phyloP scores from a whole-genome alignment of 305 asterid species.

The Andrographis paniculata region DNA sequence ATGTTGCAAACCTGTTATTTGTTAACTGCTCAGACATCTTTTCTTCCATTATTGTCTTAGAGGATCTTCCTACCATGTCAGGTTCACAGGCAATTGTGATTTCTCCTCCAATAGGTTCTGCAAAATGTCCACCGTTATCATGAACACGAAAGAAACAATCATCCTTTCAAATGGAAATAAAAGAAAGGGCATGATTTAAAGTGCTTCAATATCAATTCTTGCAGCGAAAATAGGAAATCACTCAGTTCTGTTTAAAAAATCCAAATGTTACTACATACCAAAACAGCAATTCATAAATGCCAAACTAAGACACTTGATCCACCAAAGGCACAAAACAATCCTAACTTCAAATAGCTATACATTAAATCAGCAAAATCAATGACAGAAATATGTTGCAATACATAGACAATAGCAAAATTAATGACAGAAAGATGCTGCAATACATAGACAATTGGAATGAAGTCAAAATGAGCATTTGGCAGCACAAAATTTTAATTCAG shows the following conservation, averaged over 20 bases:
- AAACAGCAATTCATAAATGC: conserved; percentile 9
- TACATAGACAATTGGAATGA: neutral
- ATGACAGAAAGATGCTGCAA: neutral
- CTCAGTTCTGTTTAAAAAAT: too few relatives aligned
- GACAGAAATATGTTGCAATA: neutral
- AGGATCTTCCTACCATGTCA: conserved; percentile 37
- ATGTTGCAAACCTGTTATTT: conserved; percentile 40
- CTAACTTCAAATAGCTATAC: conserved; percentile 3
- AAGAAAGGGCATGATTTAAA: neutral
- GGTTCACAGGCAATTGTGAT: conserved; percentile 69
- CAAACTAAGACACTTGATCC: conserved; percentile 8
- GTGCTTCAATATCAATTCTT: neutral
- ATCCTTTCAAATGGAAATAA: neutral
- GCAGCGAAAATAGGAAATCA: too few relatives aligned
- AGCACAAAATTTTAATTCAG: neutral
- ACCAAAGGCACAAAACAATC: conserved; percentile 7
- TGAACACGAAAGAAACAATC: neutral
- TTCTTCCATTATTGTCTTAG: conserved; percentile 53
- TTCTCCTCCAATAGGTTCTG: conserved; percentile 95
- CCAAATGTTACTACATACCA: neutral
- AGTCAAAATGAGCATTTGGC: neutral
- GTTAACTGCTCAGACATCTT: conserved; percentile 63
- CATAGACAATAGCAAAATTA: neutral
- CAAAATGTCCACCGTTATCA: conserved; percentile 16
- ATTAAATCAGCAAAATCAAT: too few relatives aligned